Evolutionary conservation across 768 basidiomycete genomes (phyloP), one percentile per base, ranked within the genome.

Genomic region (Gymnopilus dilepis): DNA sequence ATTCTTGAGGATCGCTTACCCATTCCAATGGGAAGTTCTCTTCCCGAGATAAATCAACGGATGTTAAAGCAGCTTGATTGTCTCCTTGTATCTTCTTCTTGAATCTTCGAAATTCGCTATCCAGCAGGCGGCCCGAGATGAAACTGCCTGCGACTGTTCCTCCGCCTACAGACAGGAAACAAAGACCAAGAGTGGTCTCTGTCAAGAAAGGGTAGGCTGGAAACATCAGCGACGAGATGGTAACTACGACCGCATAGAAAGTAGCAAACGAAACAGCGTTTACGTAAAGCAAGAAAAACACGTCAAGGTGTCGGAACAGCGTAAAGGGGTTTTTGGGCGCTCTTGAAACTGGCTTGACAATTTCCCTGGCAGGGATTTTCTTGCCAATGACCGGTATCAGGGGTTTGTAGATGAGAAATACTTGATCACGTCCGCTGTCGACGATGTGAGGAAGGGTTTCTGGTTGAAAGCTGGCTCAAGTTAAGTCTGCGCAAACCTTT

Each of bases 81-180:
- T 28, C 17, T 31, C 38, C 56, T 28, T 58, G 59, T 17, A 79
- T 43, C 77, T 75, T 66, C 67, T 73, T 63, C 67, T 81, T 75
- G 33, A 80, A 69, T 1, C 58, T 67, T 51, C 70, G 70, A 71
- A 88, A 96, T 63, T 92, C 86, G 63, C 76, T 76, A 65, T 95
- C 89, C 9, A 94, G 70, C 7, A 91, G 67, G 56, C 77, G 83
- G 1, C 94, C 93, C 22, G 80, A 85, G 0, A 80, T 24, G 19
- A 78, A 70, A 22, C 85, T 82, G 8, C 92, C 88, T 12, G 88
- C 48, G 8, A 86, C 73, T 73, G 87, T 87, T 0, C 94, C 95
- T 17, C 85, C 82, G 2, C 92, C 94, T 50, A 89, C 83, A 2
- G 87, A 85, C 58, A 95, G 75, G 76, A 88, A 95, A 72, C 91